Percentiles rank a stretch among this genome's conserved stretches.
Evolutionary conservation across 345 rosid species (phyloP).

Genomic region (Eucalyptus paniculata): DNA sequence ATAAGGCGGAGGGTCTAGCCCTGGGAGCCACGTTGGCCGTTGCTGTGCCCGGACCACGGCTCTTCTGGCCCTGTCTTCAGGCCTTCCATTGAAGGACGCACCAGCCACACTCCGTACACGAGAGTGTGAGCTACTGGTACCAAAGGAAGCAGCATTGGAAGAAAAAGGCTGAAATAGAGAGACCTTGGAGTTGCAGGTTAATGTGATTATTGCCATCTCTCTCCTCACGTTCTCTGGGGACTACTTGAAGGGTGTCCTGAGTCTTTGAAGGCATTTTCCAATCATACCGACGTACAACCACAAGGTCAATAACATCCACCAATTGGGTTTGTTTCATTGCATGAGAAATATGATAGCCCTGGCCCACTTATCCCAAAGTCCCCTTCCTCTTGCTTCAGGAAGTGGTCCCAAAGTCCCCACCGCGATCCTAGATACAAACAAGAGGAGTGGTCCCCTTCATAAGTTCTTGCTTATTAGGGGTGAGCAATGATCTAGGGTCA

Average conservation of each 20-base stretch:
- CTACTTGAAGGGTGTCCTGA: background rate
- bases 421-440: background rate
- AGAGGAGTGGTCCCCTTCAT: background rate
- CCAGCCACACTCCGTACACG: background rate
- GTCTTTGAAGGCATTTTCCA: background rate
- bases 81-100: background rate
- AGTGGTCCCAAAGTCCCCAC: background rate
- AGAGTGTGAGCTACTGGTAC: background rate
- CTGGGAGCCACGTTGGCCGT: conserved; percentile 95
- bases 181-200: background rate
- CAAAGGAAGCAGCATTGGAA: background rate
- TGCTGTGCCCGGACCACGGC: conserved; percentile 29
- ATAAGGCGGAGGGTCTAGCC: conserved; percentile 80
- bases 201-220: background rate
- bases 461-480: background rate
- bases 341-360: background rate
- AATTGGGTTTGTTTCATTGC: background rate
- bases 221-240: background rate
- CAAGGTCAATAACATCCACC: background rate
- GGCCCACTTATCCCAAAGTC: conserved; percentile 12
- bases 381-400: background rate
- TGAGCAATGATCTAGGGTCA: too few species aligned
- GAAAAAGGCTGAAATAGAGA: background rate
- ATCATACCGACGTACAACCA: background rate
- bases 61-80: background rate